Evolutionary conservation across 192 early-diverging fungal species (phyloP), one percentile per base, ranked within the genome.

Genomic region (Backusella macrospora): DNA sequence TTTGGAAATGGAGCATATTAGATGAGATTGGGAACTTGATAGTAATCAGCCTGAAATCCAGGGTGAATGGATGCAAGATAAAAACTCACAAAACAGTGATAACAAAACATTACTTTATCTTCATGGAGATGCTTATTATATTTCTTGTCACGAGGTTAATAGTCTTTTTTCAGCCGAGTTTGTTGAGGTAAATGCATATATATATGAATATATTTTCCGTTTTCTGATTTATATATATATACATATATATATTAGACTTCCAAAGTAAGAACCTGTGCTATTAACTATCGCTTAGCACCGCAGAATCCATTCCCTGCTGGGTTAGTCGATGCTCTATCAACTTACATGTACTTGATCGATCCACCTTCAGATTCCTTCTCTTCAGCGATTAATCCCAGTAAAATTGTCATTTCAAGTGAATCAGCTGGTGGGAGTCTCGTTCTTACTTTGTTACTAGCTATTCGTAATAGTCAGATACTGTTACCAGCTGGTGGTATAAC

Each of bases 231-330:
- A 48, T 16, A 48, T 16, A 48, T 16, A 65, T n/a, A 10, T 21
- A 9, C 6, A 48, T 16, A 48, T 16, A 48, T 16, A 65, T n/a
- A 18, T n/a, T 43, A 78, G 77, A 37, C 52, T 2, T 67, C 71
- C 8, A 65, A 72, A n/a, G 73, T 62, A 18, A 44, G 62, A 37
- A 40, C 52, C 2, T 79, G 74, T 42, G 15, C 70, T 15, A 68
- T 93, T 29, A 86, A 90, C 68, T 97, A 98, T 78, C 82, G 95
- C 5, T 76, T 95, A 18, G 90, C 96, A 0, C 96, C 96, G 0
- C 87, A 92, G 71, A 74, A 87, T 23, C 86, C 90, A 14, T 98
- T 94, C 73, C 96, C 96, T 5, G 78, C 88, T 64, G 94, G 91
- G 23, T 71, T 98, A 13, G 85, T 92, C 38, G 96, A 98, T 82